Evolutionary conservation across 139 green algal genomes (phyloP), one percentile per base, ranked within the genome.

Genomic region (Chlamydomonas eustigma): DNA sequence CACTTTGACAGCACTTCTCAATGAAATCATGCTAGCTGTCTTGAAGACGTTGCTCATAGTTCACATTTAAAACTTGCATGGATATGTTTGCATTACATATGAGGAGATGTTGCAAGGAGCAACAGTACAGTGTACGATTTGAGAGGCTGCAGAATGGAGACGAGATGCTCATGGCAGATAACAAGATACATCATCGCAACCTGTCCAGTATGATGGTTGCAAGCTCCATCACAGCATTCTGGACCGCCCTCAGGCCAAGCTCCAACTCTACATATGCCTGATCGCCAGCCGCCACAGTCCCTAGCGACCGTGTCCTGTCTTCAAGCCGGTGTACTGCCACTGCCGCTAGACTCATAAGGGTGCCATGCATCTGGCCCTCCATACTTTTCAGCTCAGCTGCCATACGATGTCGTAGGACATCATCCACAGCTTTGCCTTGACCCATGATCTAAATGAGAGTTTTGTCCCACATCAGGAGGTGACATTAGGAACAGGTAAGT

Each of bases 211-310:
- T 38, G n/a, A 37, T 69, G 1, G 69, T 68, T 28, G 79, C 69
- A 35, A 84, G 79, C 30, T 80, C 79, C 74, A 84, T 76, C 51
- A 84, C 51, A 28, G 58, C 74, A 36, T 79, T 79, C 73, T 50
- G 18, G 1, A 69, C 79, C 79, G 74, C 74, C 6, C 79, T 51
- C 39, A 77, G 38, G 1, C 37, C 67, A 35, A 79, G 51, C 39
- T 78, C 73, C 2, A 69, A 68, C 0, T 39, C 79, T 24, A 74
- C 74, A 36, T 78, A 76, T 2, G 44, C 67, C 22, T 74, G 50
- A 38, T 84, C 79, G 33, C 69, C 79, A 77, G 74, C 74, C 65
- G 79, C 28, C 32, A 77, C 6, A 25, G 18, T 69, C 33, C 73
- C 66, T 18, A 58, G 12, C 12, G 44, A 58, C n/a, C n/a, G n/a